Base-by-base conservation (phyloP, 2,329 filamentous ascomycete species). In the Alternaria hordeiaustralica region DNA sequence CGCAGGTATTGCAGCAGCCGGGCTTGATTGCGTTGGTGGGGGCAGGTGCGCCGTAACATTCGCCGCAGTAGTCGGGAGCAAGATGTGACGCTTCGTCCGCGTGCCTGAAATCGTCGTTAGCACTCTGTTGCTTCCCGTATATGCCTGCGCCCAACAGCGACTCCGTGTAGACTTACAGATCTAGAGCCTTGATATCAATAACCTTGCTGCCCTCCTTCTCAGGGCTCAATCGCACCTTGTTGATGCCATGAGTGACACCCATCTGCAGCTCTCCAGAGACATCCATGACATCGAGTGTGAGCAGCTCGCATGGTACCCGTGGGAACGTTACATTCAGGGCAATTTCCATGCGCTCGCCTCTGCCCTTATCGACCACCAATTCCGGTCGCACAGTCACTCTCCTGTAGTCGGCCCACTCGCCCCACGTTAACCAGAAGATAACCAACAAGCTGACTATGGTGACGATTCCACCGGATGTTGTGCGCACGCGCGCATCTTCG, bases 281-380 rank as follows among this genome's bases (percentile, higher is more conserved):
- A 82, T 99, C 96, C 96, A 99, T 99, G 60, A 99, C 95, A 80
- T 99, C 96, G 73, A 99, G 90, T 12, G 96, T 97, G 70, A 98
- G 86, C 55, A 99, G 89, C 81, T 98, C 95, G 83, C 96, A 99
- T 10, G 96, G 96, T 71, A 99, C 88, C 67, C 90, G 90, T 10
- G 96, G 96, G 79, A 99, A 99, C 50, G 93, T 96, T 64, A 99
- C 90, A 84, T 99, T 99, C 82, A 99, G 88, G 80, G 97, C 94
- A 70, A 99, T 99, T 80, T 98, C 96, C 95, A 99, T 98, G 81
- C 95, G 93, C 86, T 99, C 94, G 80, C 93, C 94, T 92, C 96
- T 88, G 71, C 94, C 94, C 83, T 98, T 97, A 79, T 99, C 96
- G 20, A 99, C 96, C 63, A 99, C 89, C 73, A 99, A 83, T 84